These are phyloP conservation scores for Cercospora sp. DNA, from an alignment of 2,329 filamentous ascomycete genomes.

Conservation along the genomic window DNA sequence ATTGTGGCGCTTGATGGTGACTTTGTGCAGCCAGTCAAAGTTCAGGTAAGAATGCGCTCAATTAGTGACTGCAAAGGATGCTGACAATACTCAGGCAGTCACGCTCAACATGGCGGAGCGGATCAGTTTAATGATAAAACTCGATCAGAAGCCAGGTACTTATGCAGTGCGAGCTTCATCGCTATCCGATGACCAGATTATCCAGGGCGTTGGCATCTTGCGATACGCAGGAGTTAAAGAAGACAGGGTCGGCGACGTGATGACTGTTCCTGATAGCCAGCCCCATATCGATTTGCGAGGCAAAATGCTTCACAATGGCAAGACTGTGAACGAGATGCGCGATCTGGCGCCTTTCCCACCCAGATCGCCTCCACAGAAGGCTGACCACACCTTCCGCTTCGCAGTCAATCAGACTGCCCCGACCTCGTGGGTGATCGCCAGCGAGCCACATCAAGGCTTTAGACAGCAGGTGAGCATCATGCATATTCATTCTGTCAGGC, in stretches of 20 bases:
- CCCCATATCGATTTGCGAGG: conserved; percentile 19
- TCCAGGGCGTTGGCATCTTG: conserved; percentile 21
- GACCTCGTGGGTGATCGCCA: conserved; percentile 20
- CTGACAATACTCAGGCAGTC: neutral
- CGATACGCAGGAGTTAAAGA: conserved; percentile 22
- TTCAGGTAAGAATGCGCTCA: conserved; percentile 3
- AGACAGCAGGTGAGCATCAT: conserved; percentile 13
- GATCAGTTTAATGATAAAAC: conserved; percentile 22
- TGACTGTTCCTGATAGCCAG: conserved; percentile 16
- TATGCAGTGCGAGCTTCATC: conserved; percentile 21
- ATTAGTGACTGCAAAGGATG: neutral
- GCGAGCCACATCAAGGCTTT: conserved; percentile 26
- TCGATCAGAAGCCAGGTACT: conserved; percentile 21
- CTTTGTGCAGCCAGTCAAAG: conserved; percentile 27
- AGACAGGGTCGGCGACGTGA: conserved; percentile 6
- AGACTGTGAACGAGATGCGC: conserved; percentile 23
- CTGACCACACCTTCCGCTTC: conserved; percentile 24
- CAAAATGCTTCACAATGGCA: conserved; percentile 15
- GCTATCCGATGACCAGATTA: conserved; percentile 19
- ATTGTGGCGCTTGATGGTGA: conserved; percentile 28
- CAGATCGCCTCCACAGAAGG: conserved; percentile 19
- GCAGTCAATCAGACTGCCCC: conserved; percentile 20
- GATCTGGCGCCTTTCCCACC: conserved; percentile 21
- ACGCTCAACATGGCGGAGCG: conserved; percentile 22
- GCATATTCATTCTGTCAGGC: neutral